Base-by-base conservation (phyloP, 345 rosid species). In the Syzygium aqueum region DNA sequence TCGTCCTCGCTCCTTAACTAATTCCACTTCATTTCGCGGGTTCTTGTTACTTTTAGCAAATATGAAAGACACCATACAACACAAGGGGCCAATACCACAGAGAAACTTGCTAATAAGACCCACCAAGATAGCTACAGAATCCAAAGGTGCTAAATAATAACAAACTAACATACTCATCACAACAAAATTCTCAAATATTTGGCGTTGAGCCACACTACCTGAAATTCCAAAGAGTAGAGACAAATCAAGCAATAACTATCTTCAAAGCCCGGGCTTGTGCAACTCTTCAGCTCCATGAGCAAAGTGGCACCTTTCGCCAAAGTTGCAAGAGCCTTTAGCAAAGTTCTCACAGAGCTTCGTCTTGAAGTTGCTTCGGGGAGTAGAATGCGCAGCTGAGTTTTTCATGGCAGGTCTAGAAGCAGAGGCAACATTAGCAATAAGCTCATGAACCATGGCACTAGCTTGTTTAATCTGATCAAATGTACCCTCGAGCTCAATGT, bases 401-500 rank as follows among this genome's bases (percentile, higher is more conserved):
- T 87, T 93, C 89, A 82, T 88, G 23, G 90, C 85, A 83, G 67
- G 90, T 77, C 92, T 92, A 5, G 92, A 61, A n/a, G 91, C 89
- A 43, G 95, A 92, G 56, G 94, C 94, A 4, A 96, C 92, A 65
- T 94, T 96, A 82, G 88, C 93, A 87, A 98, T 96, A 63, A 98
- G 95, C 86, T 95, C 98, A 11, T 93, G 94, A 80, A 98, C 98
- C 99, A 96, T 98, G 37, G 94, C 94, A n/a, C 96, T 96, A 27
- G 99, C 99, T 93, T 95, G 96, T 85, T 94, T 95, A 86, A 98
- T 98, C 95, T 98, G 99, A 90, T 96, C 99, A 51, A 95, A 94
- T 80, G 98, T 92, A 85, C 99, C 99, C 92, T 98, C 99, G 3
- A 98, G 95, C 91, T 95, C 98, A 84, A 98, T 98, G 92, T 95